These are phyloP conservation scores for Pochonia chlamydosporia DNA, from an alignment of 2,329 filamentous ascomycete genomes.

Conservation along the genomic window DNA sequence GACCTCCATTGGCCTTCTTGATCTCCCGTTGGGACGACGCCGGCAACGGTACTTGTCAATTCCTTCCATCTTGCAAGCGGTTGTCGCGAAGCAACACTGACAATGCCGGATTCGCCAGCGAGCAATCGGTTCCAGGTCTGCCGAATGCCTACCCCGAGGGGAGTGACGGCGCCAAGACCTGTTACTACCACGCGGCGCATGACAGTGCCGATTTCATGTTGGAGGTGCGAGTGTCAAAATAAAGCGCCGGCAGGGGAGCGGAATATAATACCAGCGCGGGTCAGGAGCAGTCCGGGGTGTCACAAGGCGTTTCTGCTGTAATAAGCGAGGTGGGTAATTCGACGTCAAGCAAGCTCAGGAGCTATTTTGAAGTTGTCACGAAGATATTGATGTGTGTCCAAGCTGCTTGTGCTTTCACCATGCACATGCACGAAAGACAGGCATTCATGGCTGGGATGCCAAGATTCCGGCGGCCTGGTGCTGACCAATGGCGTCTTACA, in stretches of 20 bases:
- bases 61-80: conserved; percentile 56
- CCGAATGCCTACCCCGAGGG: conserved; percentile 72
- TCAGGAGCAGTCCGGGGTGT: no score
- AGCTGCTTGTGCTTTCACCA: no score
- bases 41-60: conserved; percentile 80
- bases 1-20: conserved; percentile 43
- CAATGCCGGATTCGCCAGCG: conserved; percentile 73
- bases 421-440: no score
- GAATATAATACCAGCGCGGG: no score
- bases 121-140: conserved; percentile 78
- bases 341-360: no score
- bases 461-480: no score
- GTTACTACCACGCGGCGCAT: conserved; percentile 78
- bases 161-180: conserved; percentile 75
- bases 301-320: no score
- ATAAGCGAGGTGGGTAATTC: no score
- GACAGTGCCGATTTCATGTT: conserved; percentile 18
- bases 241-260: not conserved
- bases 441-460: no score
- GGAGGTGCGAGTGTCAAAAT: conserved; percentile 28
- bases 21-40: conserved; percentile 59
- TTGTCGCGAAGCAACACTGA: conserved; percentile 60
- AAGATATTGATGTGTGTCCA: no score
- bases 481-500: no score
- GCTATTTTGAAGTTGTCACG: no score